A percentile compares a stretch with the other conserved stretches of the same genome.
Evolutionary conservation across 495 filamentous ascomycete genomes (phyloP).

Genomic region (Penicillium soppii): DNA sequence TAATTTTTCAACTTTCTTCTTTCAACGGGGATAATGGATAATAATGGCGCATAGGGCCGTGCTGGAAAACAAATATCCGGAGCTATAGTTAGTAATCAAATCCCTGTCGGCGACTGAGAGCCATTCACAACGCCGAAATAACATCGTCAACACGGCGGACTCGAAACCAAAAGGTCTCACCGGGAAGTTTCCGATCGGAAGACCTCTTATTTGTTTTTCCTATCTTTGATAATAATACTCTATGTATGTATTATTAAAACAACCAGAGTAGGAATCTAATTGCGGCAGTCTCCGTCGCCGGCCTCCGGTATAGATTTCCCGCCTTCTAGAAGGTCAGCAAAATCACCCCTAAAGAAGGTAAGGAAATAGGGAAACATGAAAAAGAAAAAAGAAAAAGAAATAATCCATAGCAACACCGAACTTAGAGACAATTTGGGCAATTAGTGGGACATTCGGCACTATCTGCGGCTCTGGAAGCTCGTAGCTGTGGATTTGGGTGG

Average conservation of each 20-base stretch:
- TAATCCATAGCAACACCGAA: slow-evolving; percentile 9
- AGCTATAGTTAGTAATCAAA: not conserved
- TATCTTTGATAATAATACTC: no score
- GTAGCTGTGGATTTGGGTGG: slow-evolving; percentile 19
- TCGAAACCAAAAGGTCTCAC: slow-evolving; percentile 11
- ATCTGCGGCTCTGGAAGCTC: slow-evolving; percentile 35
- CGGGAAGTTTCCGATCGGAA: slow-evolving; percentile 7
- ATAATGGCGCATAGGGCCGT: slow-evolving; percentile 17
- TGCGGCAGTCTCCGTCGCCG: slow-evolving; percentile 26
- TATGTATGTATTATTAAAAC: no score
- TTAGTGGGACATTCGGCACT: slow-evolving; percentile 22
- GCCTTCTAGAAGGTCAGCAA: not conserved
- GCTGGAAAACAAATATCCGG: not conserved
- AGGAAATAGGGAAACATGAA: not conserved
- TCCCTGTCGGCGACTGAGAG: slow-evolving; percentile 18
- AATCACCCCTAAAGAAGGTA: no score
- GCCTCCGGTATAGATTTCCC: slow-evolving; percentile 3
- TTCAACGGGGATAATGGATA: not conserved
- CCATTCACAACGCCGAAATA: slow-evolving; percentile 22
- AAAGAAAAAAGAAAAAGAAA: not conserved
- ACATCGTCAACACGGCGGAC: slow-evolving; percentile 18
- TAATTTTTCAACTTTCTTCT: no score
- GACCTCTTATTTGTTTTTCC: not conserved
- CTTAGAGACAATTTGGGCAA: not conserved
- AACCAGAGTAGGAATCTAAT: no score